Conservation (phyloP, 2,329 filamentous ascomycete species). For the Phialemoniopsis sp. region DNA sequence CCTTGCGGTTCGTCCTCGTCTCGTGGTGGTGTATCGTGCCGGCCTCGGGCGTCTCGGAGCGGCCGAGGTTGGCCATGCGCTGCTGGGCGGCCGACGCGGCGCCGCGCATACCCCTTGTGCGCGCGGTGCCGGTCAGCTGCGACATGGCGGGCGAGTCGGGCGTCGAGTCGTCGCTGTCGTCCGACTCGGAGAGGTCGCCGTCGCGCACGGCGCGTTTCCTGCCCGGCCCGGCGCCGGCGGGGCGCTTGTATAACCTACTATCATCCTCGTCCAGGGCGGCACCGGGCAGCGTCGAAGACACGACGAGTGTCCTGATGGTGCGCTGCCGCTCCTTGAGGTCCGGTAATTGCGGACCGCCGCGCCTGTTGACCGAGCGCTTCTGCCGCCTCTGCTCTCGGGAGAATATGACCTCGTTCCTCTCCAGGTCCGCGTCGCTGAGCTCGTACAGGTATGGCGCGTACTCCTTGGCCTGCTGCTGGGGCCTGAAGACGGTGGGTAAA, state of each 20-base stretch:
- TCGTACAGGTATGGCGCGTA: conserved; percentile 93
- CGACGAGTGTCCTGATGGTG: conserved; percentile 86
- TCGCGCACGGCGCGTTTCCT: conserved; percentile 47
- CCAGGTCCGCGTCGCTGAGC: conserved; percentile 83
- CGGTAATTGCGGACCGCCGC: conserved; percentile 88
- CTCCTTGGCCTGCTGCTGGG: conserved; percentile 89
- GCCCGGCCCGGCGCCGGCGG: conserved; percentile 54
- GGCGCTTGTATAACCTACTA: conserved; percentile 80
- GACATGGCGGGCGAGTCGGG: conserved; percentile 81
- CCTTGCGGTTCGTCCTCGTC: conserved; percentile 61
- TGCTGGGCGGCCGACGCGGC: conserved; percentile 84
- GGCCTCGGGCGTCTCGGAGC: conserved; percentile 87
- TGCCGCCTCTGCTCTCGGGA: conserved; percentile 90
- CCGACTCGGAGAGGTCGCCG: conserved; percentile 79
- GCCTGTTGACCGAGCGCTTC: conserved; percentile 90
- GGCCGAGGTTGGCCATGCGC: conserved; percentile 75
- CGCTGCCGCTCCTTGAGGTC: conserved; percentile 93
- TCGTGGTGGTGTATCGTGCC: conserved; percentile 63
- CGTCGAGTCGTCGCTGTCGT: conserved; percentile 84
- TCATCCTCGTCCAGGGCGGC: conserved; percentile 77
- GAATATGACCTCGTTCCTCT: conserved; percentile 87
- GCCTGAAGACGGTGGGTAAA: conserved; percentile 77
- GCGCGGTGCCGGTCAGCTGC: conserved; percentile 71
- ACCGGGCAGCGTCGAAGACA: conserved; percentile 89
- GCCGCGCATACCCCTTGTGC: conserved; percentile 84